phyloP scores from a whole-genome alignment of 306 rosid genomes.

The Calophaca sinica region DNA sequence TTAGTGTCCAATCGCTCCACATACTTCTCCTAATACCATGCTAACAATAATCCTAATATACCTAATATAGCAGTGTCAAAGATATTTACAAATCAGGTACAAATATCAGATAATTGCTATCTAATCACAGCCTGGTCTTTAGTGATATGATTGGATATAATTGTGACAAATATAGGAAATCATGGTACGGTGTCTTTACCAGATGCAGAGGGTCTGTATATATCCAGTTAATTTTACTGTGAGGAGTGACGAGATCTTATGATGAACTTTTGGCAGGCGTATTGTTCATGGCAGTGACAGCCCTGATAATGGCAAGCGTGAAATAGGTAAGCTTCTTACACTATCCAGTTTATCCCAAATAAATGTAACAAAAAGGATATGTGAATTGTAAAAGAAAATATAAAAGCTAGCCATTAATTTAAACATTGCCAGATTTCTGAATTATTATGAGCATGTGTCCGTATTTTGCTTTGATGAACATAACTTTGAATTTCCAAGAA shows the following conservation, averaged over 20 bases:
- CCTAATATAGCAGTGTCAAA: too few species aligned
- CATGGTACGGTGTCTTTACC: too few species aligned
- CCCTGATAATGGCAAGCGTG: constrained; percentile 96
- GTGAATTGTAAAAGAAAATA: constrained; percentile 3
- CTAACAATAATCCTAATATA: too few species aligned
- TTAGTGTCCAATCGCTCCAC: too few species aligned
- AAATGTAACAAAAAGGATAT: constrained; percentile 18
- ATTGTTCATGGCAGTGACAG: constrained; percentile 98
- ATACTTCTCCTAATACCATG: too few species aligned
- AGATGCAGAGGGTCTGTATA: constrained; percentile 10
- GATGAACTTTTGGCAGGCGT: constrained; percentile 74
- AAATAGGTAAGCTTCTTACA: constrained; percentile 63
- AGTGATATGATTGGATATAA: too few species aligned
- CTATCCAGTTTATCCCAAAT: constrained; percentile 20
- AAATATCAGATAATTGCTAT: too few species aligned
- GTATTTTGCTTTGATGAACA: constrained; percentile 12
- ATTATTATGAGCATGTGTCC: constrained; percentile 2
- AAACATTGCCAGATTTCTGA: background rate
- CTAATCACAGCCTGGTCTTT: too few species aligned
- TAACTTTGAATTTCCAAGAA: background rate
- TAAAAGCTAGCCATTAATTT: constrained; percentile 21
- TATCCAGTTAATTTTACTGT: constrained; percentile 31
- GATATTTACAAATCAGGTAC: too few species aligned
- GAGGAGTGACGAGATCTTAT: constrained; percentile 38
- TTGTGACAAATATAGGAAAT: too few species aligned